Evolutionary conservation across 2,329 filamentous ascomycete genomes (phyloP), one percentile per base, ranked within the genome.

Genomic region (Trichoderma sp.): DNA sequence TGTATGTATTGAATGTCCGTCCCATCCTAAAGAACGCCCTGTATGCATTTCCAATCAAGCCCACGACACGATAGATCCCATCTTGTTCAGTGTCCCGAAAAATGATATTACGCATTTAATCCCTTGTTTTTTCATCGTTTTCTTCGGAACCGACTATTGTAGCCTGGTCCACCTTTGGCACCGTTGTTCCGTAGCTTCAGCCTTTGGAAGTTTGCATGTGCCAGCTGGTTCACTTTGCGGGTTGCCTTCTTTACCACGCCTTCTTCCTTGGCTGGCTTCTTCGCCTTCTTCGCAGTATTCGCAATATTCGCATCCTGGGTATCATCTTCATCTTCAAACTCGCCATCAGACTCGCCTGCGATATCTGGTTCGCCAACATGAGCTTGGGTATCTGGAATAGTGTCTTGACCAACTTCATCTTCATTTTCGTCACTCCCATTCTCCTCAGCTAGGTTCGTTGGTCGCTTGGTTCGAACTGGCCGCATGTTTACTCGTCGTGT

Each of bases 401-500:
- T 71, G 0, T 81, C 80, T 0, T 78, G 76, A 4, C 32, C 72
- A 0, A 81, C 80, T 10, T 80, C 81, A 0, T 66, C 75, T 4
- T 69, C 73, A 51, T 77, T 76, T 4, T 78, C 75, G n/a, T 74
- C 76, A 21, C 43, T 32, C 7, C 39, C 39, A 24, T 8, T 54
- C 10, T 59, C 54, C 11, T 49, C 46, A 24, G 72, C 68, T 5
- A 74, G 71, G 34, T 76, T 73, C 18, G 77, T 71, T 26, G 85
- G 83, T 46, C 88, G 84, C 74, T 84, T 85, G 7, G 77, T 76
- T 67, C 81, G 77, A 0, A 79, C 84, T 2, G 87, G 87, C 71
- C 81, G 83, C 81, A 91, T 92, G 70, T 89, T 93, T 67, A 87
- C 84, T 59, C 85, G 83, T 71, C 89, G 84, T 3, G 92, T 95